Evolutionary conservation across 2,329 filamentous ascomycete species (phyloP).

Genomic region (Fusarium sp.): DNA sequence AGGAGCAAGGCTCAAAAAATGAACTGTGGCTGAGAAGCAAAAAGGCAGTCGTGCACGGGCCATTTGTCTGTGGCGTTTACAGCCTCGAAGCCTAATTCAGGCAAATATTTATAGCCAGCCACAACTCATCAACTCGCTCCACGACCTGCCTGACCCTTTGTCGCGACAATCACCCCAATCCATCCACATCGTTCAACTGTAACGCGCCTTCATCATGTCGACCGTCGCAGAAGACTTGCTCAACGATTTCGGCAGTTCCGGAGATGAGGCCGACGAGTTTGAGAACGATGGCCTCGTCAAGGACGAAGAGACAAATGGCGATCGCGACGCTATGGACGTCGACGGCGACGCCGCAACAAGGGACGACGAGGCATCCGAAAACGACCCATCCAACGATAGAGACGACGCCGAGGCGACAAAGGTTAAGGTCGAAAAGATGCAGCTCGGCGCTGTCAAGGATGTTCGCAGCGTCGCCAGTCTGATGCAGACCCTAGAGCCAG

Average conservation of each 20-base stretch:
- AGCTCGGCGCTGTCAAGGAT: slow-evolving; percentile 78
- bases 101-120: slow-evolving; percentile 33
- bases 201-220: slow-evolving; percentile 71
- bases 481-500: slow-evolving; percentile 84
- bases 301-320: slow-evolving; percentile 55
- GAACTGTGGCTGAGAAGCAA: slow-evolving; percentile 24
- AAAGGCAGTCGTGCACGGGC: slow-evolving; percentile 30
- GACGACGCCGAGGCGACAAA: slow-evolving; percentile 79
- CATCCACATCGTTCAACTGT: slow-evolving; percentile 12
- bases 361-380: slow-evolving; percentile 63
- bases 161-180: slow-evolving; percentile 29
- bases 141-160: slow-evolving; percentile 1
- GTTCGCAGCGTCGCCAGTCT: slow-evolving; percentile 83
- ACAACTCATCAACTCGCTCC: slow-evolving; percentile 11
- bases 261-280: slow-evolving; percentile 77
- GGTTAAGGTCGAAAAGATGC: slow-evolving; percentile 85
- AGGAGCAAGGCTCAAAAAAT: slow-evolving; percentile 44
- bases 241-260: slow-evolving; percentile 75
- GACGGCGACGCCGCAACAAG: slow-evolving; percentile 53
- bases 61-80: slow-evolving; percentile 36
- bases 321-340: slow-evolving; percentile 66
- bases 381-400: slow-evolving; percentile 58
- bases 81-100: slow-evolving; percentile 44
- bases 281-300: slow-evolving; percentile 63
- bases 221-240: slow-evolving; percentile 93